phyloP scores from a whole-genome alignment of 1,284 basidiomycete species.

The Cutaneotrichosporon cutaneum region DNA sequence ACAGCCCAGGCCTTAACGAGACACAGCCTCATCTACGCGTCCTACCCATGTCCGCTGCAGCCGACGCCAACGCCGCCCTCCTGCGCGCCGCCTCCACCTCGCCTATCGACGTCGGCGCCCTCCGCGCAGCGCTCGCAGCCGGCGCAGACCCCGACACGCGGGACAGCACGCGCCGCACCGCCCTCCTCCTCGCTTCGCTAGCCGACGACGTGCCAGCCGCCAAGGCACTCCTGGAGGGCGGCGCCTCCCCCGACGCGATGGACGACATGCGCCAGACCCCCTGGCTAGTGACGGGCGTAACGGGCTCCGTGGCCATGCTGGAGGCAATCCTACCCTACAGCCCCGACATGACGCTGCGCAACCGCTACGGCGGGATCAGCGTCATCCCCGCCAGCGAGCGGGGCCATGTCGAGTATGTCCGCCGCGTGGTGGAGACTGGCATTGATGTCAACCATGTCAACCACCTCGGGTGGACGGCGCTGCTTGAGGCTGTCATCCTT shows the following conservation, averaged over 20 bases:
- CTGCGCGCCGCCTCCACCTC: neutral
- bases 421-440: conserved; percentile 9
- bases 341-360: conserved; percentile 15
- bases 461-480: conserved; percentile 19
- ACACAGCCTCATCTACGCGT: no score
- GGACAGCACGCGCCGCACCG: conserved; percentile 2
- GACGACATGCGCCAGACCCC: conserved; percentile 9
- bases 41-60: no score
- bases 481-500: conserved; percentile 19
- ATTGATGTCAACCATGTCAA: conserved; percentile 21
- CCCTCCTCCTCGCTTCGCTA: conserved; percentile 15
- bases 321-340: conserved; percentile 9
- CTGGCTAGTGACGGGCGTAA: conserved; percentile 23
- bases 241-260: conserved; percentile 12
- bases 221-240: conserved; percentile 7
- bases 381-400: conserved; percentile 20
- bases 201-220: conserved; percentile 14
- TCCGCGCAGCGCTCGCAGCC: neutral
- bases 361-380: conserved; percentile 18
- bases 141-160: conserved; percentile 10
- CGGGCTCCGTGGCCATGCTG: conserved; percentile 16
- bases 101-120: neutral
- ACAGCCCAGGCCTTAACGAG: no score
- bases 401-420: conserved; percentile 19
- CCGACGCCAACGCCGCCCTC: conserved; percentile 6